Conservation (phyloP, 768 basidiomycete genomes). For the Candolleomyces aberdarensis region DNA sequence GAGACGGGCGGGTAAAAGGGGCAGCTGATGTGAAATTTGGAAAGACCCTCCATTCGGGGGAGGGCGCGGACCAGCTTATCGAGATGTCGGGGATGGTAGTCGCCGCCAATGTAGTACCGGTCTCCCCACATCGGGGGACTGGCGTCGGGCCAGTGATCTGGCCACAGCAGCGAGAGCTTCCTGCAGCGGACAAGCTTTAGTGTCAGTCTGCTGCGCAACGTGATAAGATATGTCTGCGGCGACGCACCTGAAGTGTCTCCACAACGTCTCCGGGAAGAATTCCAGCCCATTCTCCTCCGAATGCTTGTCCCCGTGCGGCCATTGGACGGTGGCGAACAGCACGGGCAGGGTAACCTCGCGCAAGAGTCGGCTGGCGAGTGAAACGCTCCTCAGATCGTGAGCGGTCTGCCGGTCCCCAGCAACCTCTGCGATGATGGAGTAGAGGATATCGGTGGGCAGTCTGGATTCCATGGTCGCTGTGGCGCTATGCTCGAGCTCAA, state of each 20-base stretch:
- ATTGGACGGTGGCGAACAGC: constrained; percentile 33
- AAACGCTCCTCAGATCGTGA: constrained; percentile 5
- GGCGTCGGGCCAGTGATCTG: constrained; percentile 42
- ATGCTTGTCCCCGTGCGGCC: constrained; percentile 38
- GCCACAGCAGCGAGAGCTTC: constrained; percentile 37
- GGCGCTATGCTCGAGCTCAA: not conserved
- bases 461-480: constrained; percentile 2
- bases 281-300: constrained; percentile 31
- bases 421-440: constrained; percentile 8
- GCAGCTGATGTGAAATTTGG: constrained; percentile 33
- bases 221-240: not conserved
- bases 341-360: constrained; percentile 16
- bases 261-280: constrained; percentile 37
- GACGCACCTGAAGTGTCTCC: constrained; percentile 36
- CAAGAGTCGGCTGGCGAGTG: constrained; percentile 1
- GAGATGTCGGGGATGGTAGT: constrained; percentile 33
- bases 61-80: constrained; percentile 34
- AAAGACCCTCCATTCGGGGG: constrained; percentile 32
- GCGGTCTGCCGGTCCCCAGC: not conserved
- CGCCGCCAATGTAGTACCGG: constrained; percentile 29
- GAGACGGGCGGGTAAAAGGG: constrained; percentile 38
- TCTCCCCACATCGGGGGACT: constrained; percentile 38
- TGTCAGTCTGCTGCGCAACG: not conserved
- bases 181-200: constrained; percentile 15
- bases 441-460: constrained; percentile 6